A percentile compares a stretch with the other conserved stretches of the same genome.
phyloP scores from a whole-genome alignment of 108 stramenopile genomes.

The Cyclostephanos tholiformis region DNA sequence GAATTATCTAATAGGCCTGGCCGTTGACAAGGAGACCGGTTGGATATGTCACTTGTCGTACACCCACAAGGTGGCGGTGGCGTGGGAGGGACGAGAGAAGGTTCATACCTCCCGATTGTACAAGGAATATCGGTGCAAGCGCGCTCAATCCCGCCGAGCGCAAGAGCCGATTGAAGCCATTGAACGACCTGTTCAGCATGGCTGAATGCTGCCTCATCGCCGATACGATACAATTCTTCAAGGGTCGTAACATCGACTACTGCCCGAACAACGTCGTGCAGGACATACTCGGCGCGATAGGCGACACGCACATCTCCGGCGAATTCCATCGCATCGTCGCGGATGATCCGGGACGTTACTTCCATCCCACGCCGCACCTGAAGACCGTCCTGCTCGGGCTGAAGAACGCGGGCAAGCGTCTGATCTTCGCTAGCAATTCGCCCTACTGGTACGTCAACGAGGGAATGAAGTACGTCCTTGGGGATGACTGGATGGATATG shows the following conservation, averaged over 20 bases:
- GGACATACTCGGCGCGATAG: constrained; percentile 88
- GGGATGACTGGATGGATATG: constrained; percentile 84
- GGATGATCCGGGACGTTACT: constrained; percentile 74
- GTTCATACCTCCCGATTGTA: constrained; percentile 69
- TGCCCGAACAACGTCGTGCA: constrained; percentile 77
- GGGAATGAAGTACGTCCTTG: constrained; percentile 93
- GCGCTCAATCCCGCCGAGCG: constrained; percentile 73
- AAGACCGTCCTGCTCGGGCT: constrained; percentile 69
- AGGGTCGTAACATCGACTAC: constrained; percentile 76
- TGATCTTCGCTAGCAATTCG: constrained; percentile 89
- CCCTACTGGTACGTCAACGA: constrained; percentile 93
- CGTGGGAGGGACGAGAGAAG: constrained; percentile 88
- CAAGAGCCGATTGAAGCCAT: constrained; percentile 77
- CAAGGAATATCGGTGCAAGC: constrained; percentile 87
- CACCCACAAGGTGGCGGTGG: constrained; percentile 93
- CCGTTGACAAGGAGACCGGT: constrained; percentile 93
- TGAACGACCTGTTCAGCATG: constrained; percentile 95
- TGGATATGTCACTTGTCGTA: constrained; percentile 95
- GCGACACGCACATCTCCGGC: constrained; percentile 90
- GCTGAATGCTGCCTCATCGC: constrained; percentile 97
- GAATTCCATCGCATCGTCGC: constrained; percentile 93
- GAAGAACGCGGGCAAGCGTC: constrained; percentile 69
- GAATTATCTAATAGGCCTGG: constrained; percentile 84
- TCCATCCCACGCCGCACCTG: constrained; percentile 76
- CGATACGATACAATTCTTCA: constrained; percentile 93